A percentile compares a stretch with the other conserved stretches of the same genome.
phyloP scores from a whole-genome alignment of 2,329 filamentous ascomycete species.

The Seiridium cupressi region DNA sequence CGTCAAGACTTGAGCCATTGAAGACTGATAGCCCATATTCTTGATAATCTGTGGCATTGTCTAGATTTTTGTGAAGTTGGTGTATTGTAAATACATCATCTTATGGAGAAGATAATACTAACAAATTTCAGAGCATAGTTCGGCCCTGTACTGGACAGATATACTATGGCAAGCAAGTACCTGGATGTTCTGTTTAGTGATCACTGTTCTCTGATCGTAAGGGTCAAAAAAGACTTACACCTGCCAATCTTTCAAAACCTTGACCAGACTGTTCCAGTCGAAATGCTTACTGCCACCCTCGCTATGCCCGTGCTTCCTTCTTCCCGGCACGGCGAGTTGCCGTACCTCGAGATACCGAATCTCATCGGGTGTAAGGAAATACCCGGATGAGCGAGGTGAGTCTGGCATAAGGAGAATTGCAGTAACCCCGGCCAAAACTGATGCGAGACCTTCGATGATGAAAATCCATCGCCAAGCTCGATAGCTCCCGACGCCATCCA shows the following conservation, averaged over 20 bases:
- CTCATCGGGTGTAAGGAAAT: neutral
- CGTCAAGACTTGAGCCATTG: slow-evolving; percentile 1
- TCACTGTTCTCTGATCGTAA: too few relatives aligned
- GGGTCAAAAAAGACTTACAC: neutral
- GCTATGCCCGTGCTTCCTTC: neutral
- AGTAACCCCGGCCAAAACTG: neutral
- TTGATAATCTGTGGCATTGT: slow-evolving; percentile 3
- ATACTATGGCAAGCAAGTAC: neutral
- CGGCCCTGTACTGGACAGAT: neutral
- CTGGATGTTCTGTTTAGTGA: neutral
- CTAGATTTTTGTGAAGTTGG: neutral
- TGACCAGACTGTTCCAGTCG: neutral
- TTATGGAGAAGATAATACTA: neutral
- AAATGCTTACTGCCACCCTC: neutral
- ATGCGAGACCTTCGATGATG: slow-evolving; percentile 1
- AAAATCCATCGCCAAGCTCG: slow-evolving; percentile 1
- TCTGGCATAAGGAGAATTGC: neutral
- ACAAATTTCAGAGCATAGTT: slow-evolving; percentile 3
- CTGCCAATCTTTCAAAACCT: slow-evolving; percentile 1
- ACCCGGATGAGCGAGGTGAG: neutral
- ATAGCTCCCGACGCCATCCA: neutral
- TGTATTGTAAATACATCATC: too few relatives aligned
- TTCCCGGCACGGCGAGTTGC: neutral
- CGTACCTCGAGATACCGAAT: slow-evolving; percentile 1
- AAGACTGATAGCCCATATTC: slow-evolving; percentile 1